Percentiles rank a stretch among this genome's conserved stretches.
phyloP scores from a whole-genome alignment of 768 basidiomycete genomes.

The Holtermanniella nyarrowii region DNA sequence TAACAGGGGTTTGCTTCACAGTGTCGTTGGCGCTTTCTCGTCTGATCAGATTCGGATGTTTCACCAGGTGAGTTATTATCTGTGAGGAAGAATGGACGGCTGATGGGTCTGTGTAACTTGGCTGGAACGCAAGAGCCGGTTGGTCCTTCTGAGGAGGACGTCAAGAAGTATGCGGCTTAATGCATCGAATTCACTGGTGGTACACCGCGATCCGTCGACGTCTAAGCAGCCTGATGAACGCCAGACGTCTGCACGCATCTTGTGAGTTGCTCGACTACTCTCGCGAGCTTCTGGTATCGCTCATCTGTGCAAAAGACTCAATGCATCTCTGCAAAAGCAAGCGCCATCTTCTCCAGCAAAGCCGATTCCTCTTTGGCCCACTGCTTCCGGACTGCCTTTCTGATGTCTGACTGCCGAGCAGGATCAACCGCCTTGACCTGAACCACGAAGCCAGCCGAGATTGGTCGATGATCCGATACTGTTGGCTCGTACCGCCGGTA shows the following conservation, averaged over 20 bases:
- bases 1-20: slow-evolving; percentile 70
- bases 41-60: slow-evolving; percentile 56
- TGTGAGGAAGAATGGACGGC: neutral
- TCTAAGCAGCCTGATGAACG: too few relatives aligned
- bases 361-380: slow-evolving; percentile 40
- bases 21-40: slow-evolving; percentile 65
- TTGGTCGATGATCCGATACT: slow-evolving; percentile 81
- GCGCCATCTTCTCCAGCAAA: slow-evolving; percentile 30
- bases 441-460: slow-evolving; percentile 66
- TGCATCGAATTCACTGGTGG: too few relatives aligned
- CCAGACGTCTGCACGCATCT: too few relatives aligned
- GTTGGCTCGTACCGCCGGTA: slow-evolving; percentile 78
- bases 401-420: slow-evolving; percentile 52
- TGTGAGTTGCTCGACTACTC: too few relatives aligned
- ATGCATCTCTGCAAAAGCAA: neutral
- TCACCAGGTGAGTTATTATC: slow-evolving; percentile 53
- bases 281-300: too few relatives aligned
- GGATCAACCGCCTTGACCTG: slow-evolving; percentile 62
- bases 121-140: slow-evolving; percentile 63
- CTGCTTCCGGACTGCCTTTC: slow-evolving; percentile 48
- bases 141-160: slow-evolving; percentile 60
- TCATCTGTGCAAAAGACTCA: too few relatives aligned
- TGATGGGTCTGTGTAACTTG: slow-evolving; percentile 54
- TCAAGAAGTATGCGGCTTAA: slow-evolving; percentile 49
- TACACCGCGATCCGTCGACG: too few relatives aligned